phyloP scores from a whole-genome alignment of 2,329 filamentous ascomycete genomes.

The Epichloe bromicola region DNA sequence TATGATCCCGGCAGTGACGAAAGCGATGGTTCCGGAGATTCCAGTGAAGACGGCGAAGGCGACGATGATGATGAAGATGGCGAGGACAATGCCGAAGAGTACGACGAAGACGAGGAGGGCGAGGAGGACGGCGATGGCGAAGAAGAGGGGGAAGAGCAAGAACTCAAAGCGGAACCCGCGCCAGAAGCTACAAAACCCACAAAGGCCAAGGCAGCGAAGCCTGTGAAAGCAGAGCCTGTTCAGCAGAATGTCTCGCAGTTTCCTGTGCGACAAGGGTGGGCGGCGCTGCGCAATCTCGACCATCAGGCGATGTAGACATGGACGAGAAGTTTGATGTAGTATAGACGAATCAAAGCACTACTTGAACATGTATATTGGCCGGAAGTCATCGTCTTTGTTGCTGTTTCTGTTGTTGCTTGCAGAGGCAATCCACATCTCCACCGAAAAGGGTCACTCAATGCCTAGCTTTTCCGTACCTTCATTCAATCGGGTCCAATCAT shows the following conservation, averaged over 20 bases:
- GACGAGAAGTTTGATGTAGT: conserved; percentile 23
- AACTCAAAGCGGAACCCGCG: conserved; percentile 8
- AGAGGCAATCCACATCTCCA: no score
- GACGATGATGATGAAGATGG: conserved; percentile 32
- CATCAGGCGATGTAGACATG: conserved; percentile 17
- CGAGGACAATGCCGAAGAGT: conserved; percentile 26
- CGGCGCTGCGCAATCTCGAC: conserved; percentile 15
- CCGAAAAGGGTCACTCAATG: no score
- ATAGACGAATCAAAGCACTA: background rate
- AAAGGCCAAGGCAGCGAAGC: conserved; percentile 6
- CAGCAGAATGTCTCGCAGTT: conserved; percentile 5
- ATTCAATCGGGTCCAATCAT: no score
- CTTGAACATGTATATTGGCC: background rate
- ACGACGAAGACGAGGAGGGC: conserved; percentile 22
- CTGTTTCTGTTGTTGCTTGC: no score
- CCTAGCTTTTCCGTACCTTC: no score
- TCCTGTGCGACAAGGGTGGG: conserved; percentile 19
- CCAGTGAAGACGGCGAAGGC: conserved; percentile 38
- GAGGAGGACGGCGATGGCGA: conserved; percentile 19
- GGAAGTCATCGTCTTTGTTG: no score
- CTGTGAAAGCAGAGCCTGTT: conserved; percentile 1
- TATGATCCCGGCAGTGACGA: conserved; percentile 52
- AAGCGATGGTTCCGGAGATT: conserved; percentile 41
- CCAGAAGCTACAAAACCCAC: background rate
- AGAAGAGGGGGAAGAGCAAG: conserved; percentile 10